These are phyloP conservation scores for Isabelozyma heimii DNA, from an alignment of 805 yeast genomes.

Conservation along the genomic window DNA sequence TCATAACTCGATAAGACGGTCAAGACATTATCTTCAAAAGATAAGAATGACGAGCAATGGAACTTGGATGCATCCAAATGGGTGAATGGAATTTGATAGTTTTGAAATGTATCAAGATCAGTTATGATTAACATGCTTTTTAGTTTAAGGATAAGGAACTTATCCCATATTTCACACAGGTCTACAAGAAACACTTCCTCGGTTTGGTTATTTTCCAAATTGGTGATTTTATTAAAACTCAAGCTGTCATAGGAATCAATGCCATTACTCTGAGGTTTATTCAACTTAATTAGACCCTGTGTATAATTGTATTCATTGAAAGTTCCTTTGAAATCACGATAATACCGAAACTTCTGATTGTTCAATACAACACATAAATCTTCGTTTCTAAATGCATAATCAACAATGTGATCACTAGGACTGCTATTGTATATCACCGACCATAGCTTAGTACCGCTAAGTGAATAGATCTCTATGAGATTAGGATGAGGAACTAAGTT, in stretches of 20 bases:
- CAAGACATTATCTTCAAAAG: constrained; percentile 9
- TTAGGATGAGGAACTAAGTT: constrained; percentile 32
- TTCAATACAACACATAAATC: constrained; percentile 54
- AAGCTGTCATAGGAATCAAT: neutral
- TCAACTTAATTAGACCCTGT: constrained; percentile 11
- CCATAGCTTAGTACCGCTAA: constrained; percentile 34
- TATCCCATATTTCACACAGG: constrained; percentile 29
- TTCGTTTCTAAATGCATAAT: constrained; percentile 50
- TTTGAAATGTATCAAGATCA: constrained; percentile 38
- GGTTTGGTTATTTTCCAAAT: constrained; percentile 28
- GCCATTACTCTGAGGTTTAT: too few relatives aligned
- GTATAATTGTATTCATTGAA: constrained; percentile 50
- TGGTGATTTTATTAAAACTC: constrained; percentile 8
- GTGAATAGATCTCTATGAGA: constrained; percentile 34
- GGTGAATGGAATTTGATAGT: constrained; percentile 35
- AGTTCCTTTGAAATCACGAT: constrained; percentile 64
- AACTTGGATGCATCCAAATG: constrained; percentile 15
- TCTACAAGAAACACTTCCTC: constrained; percentile 27
- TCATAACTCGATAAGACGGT: constrained; percentile 23
- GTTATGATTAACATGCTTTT: constrained; percentile 29
- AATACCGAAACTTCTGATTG: constrained; percentile 53
- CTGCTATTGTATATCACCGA: constrained; percentile 36
- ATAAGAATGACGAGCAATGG: constrained; percentile 17
- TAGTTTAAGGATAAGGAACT: constrained; percentile 45
- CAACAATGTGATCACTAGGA: constrained; percentile 53